phyloP scores from a whole-genome alignment of 345 rosid species.

The Iberis pinnata region DNA sequence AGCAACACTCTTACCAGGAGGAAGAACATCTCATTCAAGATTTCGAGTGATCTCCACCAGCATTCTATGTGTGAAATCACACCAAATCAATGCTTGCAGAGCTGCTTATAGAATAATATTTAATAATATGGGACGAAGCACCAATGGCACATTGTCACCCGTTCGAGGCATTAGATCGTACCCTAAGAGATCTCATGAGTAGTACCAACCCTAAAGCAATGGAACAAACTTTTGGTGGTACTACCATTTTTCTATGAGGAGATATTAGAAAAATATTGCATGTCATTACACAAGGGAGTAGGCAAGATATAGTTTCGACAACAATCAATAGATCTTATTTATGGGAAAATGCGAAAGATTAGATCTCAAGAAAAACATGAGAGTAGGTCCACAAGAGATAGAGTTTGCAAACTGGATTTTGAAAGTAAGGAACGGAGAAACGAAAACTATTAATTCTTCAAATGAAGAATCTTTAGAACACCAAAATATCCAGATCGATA shows the following conservation, averaged over 20 bases:
- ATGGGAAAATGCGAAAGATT: not conserved
- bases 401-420: not conserved
- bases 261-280: not conserved
- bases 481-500: not conserved
- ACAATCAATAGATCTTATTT: not conserved
- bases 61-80: not conserved
- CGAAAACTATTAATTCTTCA: not conserved
- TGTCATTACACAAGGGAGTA: not conserved
- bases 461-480: not conserved
- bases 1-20: not conserved
- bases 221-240: not conserved
- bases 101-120: not conserved
- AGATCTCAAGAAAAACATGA: not conserved
- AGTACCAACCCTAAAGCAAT: accelerated
- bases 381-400: not conserved
- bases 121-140: not conserved
- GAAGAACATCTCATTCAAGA: not conserved
- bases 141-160: not conserved
- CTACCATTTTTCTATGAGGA: not conserved
- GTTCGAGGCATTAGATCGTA: not conserved
- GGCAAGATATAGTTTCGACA: not conserved
- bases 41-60: not conserved
- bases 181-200: not conserved
- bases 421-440: not conserved
- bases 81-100: not conserved